Conservation (phyloP, 495 filamentous ascomycete genomes). For the Tuber brumale region DNA sequence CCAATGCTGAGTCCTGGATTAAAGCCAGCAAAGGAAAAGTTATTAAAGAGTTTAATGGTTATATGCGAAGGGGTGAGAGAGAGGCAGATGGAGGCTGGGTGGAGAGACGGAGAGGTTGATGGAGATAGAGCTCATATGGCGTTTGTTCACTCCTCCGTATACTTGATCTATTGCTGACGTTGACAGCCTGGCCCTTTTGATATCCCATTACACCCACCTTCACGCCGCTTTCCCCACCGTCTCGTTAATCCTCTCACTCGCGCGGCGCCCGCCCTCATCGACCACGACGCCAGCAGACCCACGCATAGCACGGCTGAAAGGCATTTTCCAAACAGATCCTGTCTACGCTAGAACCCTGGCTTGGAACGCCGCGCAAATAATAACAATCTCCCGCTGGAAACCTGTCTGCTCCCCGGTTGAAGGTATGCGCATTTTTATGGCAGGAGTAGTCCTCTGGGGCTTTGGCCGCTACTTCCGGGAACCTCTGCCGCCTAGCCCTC, state of each 20-base stretch:
- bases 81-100: conserved; percentile 23
- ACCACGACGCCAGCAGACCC: conserved; percentile 23
- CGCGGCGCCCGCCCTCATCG: conserved; percentile 33
- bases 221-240: conserved; percentile 41
- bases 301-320: conserved; percentile 25
- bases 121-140: conserved; percentile 38
- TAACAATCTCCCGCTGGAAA: conserved; percentile 41
- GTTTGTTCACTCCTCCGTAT: conserved; percentile 18
- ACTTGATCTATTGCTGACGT: conserved; percentile 13
- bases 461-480: conserved; percentile 38
- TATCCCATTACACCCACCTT: conserved; percentile 42
- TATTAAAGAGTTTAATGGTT: conserved; percentile 29
- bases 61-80: conserved; percentile 33
- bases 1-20: conserved; percentile 37
- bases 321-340: conserved; percentile 33
- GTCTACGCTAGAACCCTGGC: conserved; percentile 37
- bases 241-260: conserved; percentile 40
- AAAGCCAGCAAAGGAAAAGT: conserved; percentile 39
- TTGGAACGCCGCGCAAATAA: conserved; percentile 42
- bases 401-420: conserved; percentile 39
- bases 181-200: conserved; percentile 34
- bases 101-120: conserved; percentile 31
- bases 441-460: conserved; percentile 42
- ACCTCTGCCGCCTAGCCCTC: conserved; percentile 4
- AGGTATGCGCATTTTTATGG: conserved; percentile 41